phyloP scores from a whole-genome alignment of 805 yeast genomes.

The Hagleromyces aurorensis region DNA sequence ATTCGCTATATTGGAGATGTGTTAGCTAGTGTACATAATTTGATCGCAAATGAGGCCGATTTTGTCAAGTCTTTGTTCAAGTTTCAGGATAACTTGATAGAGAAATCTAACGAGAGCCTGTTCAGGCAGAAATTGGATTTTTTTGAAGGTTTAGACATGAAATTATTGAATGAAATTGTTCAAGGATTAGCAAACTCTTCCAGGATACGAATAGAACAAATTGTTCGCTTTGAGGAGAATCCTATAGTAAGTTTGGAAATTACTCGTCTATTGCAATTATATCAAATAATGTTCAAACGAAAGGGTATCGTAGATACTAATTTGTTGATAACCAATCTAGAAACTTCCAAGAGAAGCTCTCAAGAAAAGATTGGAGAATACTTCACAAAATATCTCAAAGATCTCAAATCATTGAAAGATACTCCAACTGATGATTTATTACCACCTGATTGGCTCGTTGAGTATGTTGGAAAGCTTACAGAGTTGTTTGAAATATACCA shows the following conservation, averaged over 20 bases:
- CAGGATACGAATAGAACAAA: slow-evolving; percentile 60
- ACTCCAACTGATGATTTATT: slow-evolving; percentile 46
- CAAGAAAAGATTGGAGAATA: slow-evolving; percentile 17
- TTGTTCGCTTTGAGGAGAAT: slow-evolving; percentile 56
- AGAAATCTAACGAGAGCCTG: slow-evolving; percentile 12
- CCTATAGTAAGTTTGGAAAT: slow-evolving; percentile 49
- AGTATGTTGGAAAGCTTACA: slow-evolving; percentile 40
- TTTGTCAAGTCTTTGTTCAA: slow-evolving; percentile 56
- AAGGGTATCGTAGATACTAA: slow-evolving; percentile 31
- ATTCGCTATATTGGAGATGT: slow-evolving; percentile 78
- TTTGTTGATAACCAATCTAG: slow-evolving; percentile 16
- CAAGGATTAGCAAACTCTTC: slow-evolving; percentile 38
- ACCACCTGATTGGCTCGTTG: slow-evolving; percentile 78
- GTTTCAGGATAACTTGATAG: slow-evolving; percentile 22
- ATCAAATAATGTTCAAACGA: slow-evolving; percentile 53
- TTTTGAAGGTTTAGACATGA: slow-evolving; percentile 22
- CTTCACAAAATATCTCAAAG: slow-evolving; percentile 17
- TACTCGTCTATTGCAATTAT: slow-evolving; percentile 56
- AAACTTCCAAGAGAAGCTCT: slow-evolving; percentile 13
- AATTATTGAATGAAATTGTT: slow-evolving; percentile 26
- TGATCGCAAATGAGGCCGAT: slow-evolving; percentile 83
- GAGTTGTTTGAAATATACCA: slow-evolving; percentile 55
- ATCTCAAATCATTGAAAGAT: slow-evolving; percentile 28
- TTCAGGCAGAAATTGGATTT: slow-evolving; percentile 21
- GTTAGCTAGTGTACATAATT: slow-evolving; percentile 78